These are phyloP conservation scores for Monascus ruber DNA, from an alignment of 2,329 filamentous ascomycete genomes.

Conservation along the genomic window DNA sequence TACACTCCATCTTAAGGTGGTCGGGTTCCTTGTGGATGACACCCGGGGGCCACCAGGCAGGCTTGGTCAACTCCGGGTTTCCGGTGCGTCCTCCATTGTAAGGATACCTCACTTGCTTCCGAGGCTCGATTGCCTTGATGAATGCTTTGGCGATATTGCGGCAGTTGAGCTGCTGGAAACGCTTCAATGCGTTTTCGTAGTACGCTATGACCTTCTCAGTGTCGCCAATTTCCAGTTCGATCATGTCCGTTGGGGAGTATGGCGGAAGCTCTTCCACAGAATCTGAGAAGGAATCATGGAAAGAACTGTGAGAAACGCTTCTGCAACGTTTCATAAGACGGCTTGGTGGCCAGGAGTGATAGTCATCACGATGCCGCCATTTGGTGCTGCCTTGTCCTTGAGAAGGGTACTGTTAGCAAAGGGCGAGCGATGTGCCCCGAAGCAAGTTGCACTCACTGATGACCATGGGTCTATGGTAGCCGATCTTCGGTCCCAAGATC, in stretches of 20 bases:
- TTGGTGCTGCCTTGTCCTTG: neutral
- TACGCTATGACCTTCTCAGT: constrained; percentile 25
- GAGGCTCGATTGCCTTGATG: constrained; percentile 37
- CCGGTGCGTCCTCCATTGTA: constrained; percentile 36
- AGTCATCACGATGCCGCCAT: neutral
- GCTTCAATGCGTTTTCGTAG: constrained; percentile 30
- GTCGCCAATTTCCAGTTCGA: constrained; percentile 28
- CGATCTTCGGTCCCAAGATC: constrained; percentile 18
- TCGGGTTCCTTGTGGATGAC: constrained; percentile 40
- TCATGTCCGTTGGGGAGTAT: constrained; percentile 13
- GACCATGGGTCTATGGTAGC: constrained; percentile 15
- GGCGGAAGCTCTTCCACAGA: constrained; percentile 12
- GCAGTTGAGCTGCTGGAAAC: constrained; percentile 36
- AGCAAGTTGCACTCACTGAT: constrained; percentile 14
- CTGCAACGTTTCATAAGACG: constrained; percentile 22
- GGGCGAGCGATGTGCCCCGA: neutral
- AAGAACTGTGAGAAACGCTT: constrained; percentile 8
- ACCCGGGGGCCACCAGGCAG: constrained; percentile 33
- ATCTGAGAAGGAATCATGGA: constrained; percentile 11
- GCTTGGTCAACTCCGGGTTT: constrained; percentile 35
- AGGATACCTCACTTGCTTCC: constrained; percentile 37
- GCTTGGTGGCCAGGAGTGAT: constrained; percentile 4
- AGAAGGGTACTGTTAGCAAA: neutral
- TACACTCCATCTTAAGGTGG: constrained; percentile 37
- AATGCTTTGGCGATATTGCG: constrained; percentile 35